Evolutionary conservation across 495 filamentous ascomycete genomes (phyloP), one percentile per base, ranked within the genome.

Genomic region (Aspergillus olivimuriae): DNA sequence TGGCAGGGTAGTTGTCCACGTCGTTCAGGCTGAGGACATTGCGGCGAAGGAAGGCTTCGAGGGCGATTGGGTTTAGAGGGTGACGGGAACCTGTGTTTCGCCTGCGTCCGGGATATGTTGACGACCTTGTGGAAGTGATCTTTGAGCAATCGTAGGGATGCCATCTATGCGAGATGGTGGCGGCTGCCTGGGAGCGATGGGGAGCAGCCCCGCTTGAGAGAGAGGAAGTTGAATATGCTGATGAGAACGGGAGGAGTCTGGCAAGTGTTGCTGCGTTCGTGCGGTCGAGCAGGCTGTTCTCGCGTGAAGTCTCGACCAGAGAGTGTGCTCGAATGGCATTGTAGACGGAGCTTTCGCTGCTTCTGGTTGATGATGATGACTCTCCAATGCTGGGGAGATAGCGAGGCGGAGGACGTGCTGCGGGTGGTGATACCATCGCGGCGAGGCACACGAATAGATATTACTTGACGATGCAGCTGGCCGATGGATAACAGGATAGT

Each of bases 261-360:
- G 61, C 61, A 22, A 67, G 46, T 30, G 67, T 63, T 3, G 56
- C 58, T 26, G 57, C 65, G n/a, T 60, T 32, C 15, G 52, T 57
- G 22, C 52, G 44, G 22, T 66, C 57, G 30, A 58, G 31, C 21
- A 52, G 22, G 12, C 53, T 50, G n/a, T 46, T 39, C 18, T 21
- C 16, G 7, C 20, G 6, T 4, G 26, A 7, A 11, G 49, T 52
- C 6, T 60, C 49, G 19, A 39, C 50, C 11, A 43, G 32, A 3
- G 62, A 58, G 18, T 51, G 54, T 33, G 53, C 54, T 40, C 57
- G 47, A 38, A 51, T 40, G 4, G 73, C 73, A 54, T 73, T 66
- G 47, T 60, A 74, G 10, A 75, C 68, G 4, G 57, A 65, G 35
- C 50, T 58, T 36, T 71, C 69, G 22, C 65, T 58, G 42, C 67